Conservation (phyloP, 176 grass and related monocot genomes). For the Lolium rigidum region DNA sequence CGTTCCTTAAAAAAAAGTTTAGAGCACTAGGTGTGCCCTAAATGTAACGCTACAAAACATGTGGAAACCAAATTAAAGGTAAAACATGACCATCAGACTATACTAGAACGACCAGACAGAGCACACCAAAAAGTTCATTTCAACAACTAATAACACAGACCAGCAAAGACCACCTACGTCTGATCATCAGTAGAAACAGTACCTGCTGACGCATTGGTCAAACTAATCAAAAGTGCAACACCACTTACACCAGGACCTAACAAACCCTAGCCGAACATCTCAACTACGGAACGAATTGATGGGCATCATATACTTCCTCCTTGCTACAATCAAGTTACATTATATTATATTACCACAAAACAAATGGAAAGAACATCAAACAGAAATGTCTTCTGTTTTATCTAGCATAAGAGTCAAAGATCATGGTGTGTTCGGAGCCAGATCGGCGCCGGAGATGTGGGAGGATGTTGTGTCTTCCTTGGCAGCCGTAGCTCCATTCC, state of each 20-base stretch:
- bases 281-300: neutral
- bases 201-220: neutral
- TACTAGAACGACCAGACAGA: too few relatives aligned
- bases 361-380: slow-evolving; percentile 25
- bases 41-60: too few relatives aligned
- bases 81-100: too few relatives aligned
- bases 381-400: slow-evolving; percentile 43
- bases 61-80: too few relatives aligned
- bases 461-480: slow-evolving; percentile 61
- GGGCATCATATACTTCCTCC: slow-evolving; percentile 43
- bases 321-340: slow-evolving; percentile 46
- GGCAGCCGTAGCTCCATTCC: slow-evolving; percentile 4
- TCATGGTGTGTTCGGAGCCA: slow-evolving; percentile 68
- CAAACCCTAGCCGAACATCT: slow-evolving; percentile 33
- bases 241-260: slow-evolving; percentile 29
- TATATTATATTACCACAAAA: slow-evolving; percentile 63
- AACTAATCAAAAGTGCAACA: slow-evolving; percentile 48
- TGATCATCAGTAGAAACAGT: slow-evolving; percentile 25
- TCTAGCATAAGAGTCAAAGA: slow-evolving; percentile 61
- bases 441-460: slow-evolving; percentile 52
- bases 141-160: slow-evolving; percentile 39
- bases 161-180: slow-evolving; percentile 41
- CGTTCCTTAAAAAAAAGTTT: too few relatives aligned
- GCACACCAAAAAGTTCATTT: neutral
- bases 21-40: too few relatives aligned